phyloP scores from a whole-genome alignment of 345 rosid species.

The Psidium friedrichsthalianum region DNA sequence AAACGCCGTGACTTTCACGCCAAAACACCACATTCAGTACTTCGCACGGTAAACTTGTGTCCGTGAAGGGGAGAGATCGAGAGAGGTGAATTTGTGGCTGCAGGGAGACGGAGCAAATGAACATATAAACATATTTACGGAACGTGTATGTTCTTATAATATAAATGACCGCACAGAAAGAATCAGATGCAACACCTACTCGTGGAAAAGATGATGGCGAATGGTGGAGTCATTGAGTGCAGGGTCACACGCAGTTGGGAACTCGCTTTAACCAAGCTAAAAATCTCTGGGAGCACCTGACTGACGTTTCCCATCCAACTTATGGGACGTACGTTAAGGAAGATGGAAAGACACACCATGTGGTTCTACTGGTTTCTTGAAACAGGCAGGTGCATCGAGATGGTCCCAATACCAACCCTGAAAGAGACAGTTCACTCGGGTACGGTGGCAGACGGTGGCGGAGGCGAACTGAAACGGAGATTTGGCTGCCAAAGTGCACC shows the following conservation, averaged over 20 bases:
- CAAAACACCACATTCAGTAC: not conserved
- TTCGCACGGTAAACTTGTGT: not conserved
- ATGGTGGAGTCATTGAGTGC: not conserved
- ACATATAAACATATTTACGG: not conserved
- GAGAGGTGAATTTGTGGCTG: not conserved
- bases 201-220: not conserved
- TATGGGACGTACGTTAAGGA: not conserved
- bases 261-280: not conserved
- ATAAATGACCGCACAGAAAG: not conserved
- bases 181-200: not conserved
- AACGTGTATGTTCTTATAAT: not conserved
- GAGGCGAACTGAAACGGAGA: not conserved
- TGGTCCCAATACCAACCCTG: not conserved
- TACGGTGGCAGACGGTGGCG: not conserved
- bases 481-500: not conserved
- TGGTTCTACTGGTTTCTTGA: not conserved
- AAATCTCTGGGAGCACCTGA: not conserved
- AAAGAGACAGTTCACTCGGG: not conserved
- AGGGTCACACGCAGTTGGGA: not conserved
- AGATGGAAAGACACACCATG: not conserved
- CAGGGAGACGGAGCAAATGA: not conserved
- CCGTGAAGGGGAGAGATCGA: not conserved
- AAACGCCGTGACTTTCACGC: not conserved
- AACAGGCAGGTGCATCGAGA: not conserved
- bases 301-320: not conserved